These are phyloP conservation scores for Fusarium chaquense DNA, from an alignment of 2,329 filamentous ascomycete species.

Conservation along the genomic window DNA sequence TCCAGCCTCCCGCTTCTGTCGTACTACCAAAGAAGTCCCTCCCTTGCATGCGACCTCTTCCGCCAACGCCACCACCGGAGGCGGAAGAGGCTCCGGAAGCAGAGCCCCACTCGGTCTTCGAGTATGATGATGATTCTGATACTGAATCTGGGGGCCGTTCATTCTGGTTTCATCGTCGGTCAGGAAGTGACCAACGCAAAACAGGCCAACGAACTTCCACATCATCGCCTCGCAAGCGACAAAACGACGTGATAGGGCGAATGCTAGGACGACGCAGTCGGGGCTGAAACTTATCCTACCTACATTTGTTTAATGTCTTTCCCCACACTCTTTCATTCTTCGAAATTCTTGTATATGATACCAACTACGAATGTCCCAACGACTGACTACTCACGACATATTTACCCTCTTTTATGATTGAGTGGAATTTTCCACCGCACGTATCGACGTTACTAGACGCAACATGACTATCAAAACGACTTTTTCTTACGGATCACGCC, in stretches of 20 bases:
- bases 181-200: constrained; percentile 49
- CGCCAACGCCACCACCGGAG: constrained; percentile 42
- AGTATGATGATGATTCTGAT: constrained; percentile 62
- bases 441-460: constrained; percentile 33
- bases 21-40: constrained; percentile 48
- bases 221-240: constrained; percentile 48
- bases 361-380: constrained; percentile 42
- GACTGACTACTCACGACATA: constrained; percentile 31
- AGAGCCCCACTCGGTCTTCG: constrained; percentile 60
- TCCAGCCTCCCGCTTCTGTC: constrained; percentile 32
- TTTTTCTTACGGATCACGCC: constrained; percentile 11
- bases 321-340: neutral
- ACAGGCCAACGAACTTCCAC: constrained; percentile 42
- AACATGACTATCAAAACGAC: constrained; percentile 25
- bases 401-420: constrained; percentile 17
- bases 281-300: constrained; percentile 22
- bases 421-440: constrained; percentile 15
- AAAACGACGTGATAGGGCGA: constrained; percentile 54
- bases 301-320: neutral
- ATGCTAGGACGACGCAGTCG: constrained; percentile 53
- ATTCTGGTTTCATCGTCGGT: constrained; percentile 59
- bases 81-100: constrained; percentile 17
- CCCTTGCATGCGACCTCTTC: constrained; percentile 42
- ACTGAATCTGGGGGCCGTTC: constrained; percentile 53
- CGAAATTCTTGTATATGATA: constrained; percentile 33